A percentile compares a stretch with the other conserved stretches of the same genome.
Evolutionary conservation across 305 asterid genomes (phyloP).

Genomic region (Plantago coronopus): DNA sequence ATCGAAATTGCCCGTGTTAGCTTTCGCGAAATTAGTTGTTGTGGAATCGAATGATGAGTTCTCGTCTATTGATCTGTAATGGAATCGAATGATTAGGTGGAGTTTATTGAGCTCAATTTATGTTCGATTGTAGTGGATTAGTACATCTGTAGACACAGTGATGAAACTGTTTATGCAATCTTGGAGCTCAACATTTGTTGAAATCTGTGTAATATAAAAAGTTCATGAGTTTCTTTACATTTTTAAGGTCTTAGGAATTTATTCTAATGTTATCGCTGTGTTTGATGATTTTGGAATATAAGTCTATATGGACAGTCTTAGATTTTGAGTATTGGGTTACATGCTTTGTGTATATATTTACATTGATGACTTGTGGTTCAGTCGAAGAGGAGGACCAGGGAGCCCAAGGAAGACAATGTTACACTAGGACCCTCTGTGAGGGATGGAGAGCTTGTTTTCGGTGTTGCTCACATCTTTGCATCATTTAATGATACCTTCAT

Average conservation of each 20-base stretch:
- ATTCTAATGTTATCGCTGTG: too few species aligned
- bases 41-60: not conserved
- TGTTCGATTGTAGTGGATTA: not conserved
- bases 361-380: not conserved
- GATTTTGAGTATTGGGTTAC: too few species aligned
- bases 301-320: too few species aligned
- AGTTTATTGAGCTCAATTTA: not conserved
- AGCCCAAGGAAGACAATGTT: constrained; percentile 24
- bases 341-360: not conserved
- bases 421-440: constrained; percentile 20
- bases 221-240: too few species aligned
- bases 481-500: constrained; percentile 26
- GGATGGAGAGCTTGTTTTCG: constrained; percentile 24
- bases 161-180: not conserved
- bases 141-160: not conserved
- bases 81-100: not conserved
- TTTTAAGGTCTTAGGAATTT: too few species aligned
- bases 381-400: constrained; percentile 24
- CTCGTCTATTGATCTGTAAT: too few species aligned
- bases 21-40: not conserved
- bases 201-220: not conserved
- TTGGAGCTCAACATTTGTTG: not conserved
- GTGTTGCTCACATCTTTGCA: constrained; percentile 25
- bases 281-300: too few species aligned
- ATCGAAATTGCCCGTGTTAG: too few species aligned